A percentile compares a stretch with the other conserved stretches of the same genome.
phyloP scores from a whole-genome alignment of 345 rosid genomes.

The Trapa bicornis region DNA sequence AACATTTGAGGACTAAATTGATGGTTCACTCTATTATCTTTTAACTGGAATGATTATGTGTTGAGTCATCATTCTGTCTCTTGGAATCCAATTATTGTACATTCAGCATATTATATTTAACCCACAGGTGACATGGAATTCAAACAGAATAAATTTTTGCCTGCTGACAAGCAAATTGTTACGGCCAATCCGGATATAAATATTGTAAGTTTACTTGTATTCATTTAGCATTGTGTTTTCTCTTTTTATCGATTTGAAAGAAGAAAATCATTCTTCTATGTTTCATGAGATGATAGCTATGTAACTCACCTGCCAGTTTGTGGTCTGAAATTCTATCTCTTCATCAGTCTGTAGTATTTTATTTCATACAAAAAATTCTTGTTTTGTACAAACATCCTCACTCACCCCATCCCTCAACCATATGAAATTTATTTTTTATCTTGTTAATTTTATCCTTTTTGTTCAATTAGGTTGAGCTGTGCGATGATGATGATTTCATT shows the following conservation, averaged over 20 bases:
- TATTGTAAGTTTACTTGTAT: conserved; percentile 21
- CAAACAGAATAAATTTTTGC: conserved; percentile 74
- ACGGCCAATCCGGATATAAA: conserved; percentile 85
- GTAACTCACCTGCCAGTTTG: too few relatives aligned
- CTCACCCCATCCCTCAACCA: too few relatives aligned
- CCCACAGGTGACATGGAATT: conserved; percentile 85
- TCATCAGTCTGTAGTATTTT: too few relatives aligned
- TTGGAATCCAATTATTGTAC: not conserved
- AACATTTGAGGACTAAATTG: too few relatives aligned
- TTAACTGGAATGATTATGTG: not conserved
- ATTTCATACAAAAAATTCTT: too few relatives aligned
- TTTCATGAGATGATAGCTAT: too few relatives aligned
- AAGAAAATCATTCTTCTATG: too few relatives aligned
- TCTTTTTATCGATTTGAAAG: not conserved
- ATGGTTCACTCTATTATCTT: not conserved
- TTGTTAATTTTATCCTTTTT: not conserved
- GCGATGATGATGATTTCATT: conserved; percentile 86
- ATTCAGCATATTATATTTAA: not conserved
- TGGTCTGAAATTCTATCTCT: too few relatives aligned
- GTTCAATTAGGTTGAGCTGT: conserved; percentile 63
- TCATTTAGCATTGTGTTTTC: not conserved
- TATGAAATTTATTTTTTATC: not conserved
- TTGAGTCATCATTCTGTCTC: not conserved
- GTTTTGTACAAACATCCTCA: not conserved
- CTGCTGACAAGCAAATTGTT: conserved; percentile 74